A percentile compares a stretch with the other conserved stretches of the same genome.
Conservation (phyloP, 352 stramenopile genomes). For the Pythium volutum region DNA sequence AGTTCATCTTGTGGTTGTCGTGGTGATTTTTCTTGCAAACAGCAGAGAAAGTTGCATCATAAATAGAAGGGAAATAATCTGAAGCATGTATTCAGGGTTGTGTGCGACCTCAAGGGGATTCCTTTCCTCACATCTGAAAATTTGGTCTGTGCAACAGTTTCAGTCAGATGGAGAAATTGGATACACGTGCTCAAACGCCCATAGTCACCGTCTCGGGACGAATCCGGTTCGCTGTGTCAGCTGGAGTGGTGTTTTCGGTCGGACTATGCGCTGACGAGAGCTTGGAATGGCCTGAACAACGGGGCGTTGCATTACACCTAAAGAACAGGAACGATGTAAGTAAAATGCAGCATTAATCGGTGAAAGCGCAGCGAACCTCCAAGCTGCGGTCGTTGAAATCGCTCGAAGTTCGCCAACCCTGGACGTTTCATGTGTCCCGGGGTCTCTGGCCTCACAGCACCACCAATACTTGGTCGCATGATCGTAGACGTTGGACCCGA, state of each 20-base stretch:
- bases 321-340: background rate
- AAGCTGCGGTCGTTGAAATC: slow-evolving; percentile 61
- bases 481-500: slow-evolving; percentile 20
- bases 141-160: slow-evolving; percentile 9
- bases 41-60: background rate
- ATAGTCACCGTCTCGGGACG: slow-evolving; percentile 53
- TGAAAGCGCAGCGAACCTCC: slow-evolving; percentile 21
- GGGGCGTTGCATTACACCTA: slow-evolving; percentile 25
- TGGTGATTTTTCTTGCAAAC: background rate
- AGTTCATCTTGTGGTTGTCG: background rate
- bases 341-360: no score
- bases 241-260: slow-evolving; percentile 72
- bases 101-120: background rate
- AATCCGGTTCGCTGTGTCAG: slow-evolving; percentile 56
- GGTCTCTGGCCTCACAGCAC: slow-evolving; percentile 35
- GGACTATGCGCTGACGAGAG: slow-evolving; percentile 49
- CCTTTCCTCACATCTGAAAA: slow-evolving; percentile 17
- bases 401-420: slow-evolving; percentile 54
- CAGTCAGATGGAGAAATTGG: background rate
- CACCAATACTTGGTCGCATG: slow-evolving; percentile 28
- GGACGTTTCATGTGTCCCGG: slow-evolving; percentile 44
- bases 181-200: background rate
- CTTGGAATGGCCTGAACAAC: slow-evolving; percentile 39
- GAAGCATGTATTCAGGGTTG: background rate
- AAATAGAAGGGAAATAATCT: slow-evolving; percentile 8